Evolutionary conservation across 768 basidiomycete species (phyloP).

Genomic region (Coprinopsis strossmayeri): DNA sequence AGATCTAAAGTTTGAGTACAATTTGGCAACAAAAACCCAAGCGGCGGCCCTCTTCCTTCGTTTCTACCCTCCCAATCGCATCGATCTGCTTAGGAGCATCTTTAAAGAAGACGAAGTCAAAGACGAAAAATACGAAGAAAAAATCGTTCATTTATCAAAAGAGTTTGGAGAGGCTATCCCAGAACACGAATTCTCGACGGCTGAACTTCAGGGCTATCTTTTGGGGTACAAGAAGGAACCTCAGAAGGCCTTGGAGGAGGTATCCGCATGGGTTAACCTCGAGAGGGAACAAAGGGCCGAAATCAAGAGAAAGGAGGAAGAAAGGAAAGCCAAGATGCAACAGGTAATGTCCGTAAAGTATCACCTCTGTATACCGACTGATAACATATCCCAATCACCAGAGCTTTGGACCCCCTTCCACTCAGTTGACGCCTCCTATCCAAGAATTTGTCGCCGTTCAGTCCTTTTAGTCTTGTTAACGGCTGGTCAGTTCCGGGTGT

Average conservation of each 20-base stretch:
- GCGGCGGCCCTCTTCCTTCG: conserved; percentile 40
- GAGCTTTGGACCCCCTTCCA: too few relatives aligned
- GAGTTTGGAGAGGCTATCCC: conserved; percentile 39
- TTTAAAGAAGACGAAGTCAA: too few relatives aligned
- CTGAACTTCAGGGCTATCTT: conserved; percentile 57
- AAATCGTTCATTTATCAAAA: conserved; percentile 24
- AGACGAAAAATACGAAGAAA: neutral
- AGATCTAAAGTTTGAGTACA: conserved; percentile 47
- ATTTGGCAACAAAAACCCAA: conserved; percentile 39
- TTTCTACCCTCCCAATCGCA: conserved; percentile 37
- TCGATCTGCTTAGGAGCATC: conserved; percentile 12
- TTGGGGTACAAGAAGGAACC: conserved; percentile 38
- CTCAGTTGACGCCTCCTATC: too few relatives aligned
- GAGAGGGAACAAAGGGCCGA: conserved; percentile 20
- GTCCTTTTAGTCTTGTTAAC: too few relatives aligned
- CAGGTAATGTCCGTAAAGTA: too few relatives aligned
- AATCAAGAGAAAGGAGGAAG: neutral
- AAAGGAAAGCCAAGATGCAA: too few relatives aligned
- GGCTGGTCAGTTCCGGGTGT: too few relatives aligned
- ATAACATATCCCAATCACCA: too few relatives aligned
- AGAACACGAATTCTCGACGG: conserved; percentile 44
- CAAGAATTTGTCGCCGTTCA: too few relatives aligned
- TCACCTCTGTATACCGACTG: too few relatives aligned
- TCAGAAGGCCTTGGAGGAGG: conserved; percentile 23
- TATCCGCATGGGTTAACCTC: conserved; percentile 26